Evolutionary conservation across 345 rosid species (phyloP).

Genomic region (Eutrema yunnanense): DNA sequence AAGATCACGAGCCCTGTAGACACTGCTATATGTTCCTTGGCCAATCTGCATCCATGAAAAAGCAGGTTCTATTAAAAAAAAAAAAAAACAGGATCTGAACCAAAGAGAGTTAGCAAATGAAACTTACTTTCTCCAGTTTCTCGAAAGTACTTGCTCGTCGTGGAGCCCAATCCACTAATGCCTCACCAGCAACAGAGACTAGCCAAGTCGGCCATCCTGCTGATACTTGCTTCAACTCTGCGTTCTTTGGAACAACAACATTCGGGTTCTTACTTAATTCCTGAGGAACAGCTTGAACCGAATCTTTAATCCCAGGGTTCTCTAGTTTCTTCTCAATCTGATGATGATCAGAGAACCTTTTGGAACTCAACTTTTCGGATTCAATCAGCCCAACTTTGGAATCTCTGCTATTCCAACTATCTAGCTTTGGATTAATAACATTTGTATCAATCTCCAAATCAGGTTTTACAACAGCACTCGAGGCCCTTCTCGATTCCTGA

Average conservation of each 20-base stretch:
- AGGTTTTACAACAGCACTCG: neutral
- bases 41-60: conserved; percentile 67
- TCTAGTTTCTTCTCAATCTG: conserved; percentile 39
- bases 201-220: conserved; percentile 94
- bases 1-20: conserved; percentile 78
- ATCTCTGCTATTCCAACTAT: conserved; percentile 41
- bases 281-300: neutral
- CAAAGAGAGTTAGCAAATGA: neutral
- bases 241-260: conserved; percentile 26
- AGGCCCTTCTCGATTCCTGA: neutral
- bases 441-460: conserved; percentile 37
- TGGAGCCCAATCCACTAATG: conserved; percentile 85
- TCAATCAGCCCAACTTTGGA: conserved; percentile 46
- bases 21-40: conserved; percentile 91
- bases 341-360: conserved; percentile 41
- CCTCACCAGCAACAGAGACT: conserved; percentile 67
- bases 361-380: conserved; percentile 41
- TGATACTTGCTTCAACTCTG: conserved; percentile 44
- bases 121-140: conserved; percentile 72
- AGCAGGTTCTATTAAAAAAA: neutral
- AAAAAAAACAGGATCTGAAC: neutral
- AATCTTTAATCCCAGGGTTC: neutral
- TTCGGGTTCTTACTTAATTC: neutral
- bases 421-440: conserved; percentile 41
- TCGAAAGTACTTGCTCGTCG: conserved; percentile 73